Conservation (phyloP, 2,329 filamentous ascomycete genomes). For the Pezizomycotina sp. region DNA sequence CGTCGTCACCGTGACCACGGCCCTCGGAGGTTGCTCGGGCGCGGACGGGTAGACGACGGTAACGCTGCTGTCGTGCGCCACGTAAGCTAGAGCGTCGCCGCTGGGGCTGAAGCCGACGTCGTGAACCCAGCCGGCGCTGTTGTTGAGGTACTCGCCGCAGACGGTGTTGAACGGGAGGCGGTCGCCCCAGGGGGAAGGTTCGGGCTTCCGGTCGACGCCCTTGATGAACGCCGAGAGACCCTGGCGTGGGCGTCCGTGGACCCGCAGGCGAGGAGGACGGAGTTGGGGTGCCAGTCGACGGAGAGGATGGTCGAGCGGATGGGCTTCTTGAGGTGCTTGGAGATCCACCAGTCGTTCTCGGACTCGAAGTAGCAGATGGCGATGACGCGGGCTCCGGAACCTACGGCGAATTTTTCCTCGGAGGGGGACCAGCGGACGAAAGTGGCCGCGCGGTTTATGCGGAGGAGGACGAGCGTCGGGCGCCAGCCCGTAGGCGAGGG, state of each 20-base stretch:
- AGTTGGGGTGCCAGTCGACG: conserved; percentile 94
- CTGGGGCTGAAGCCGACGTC: conserved; percentile 82
- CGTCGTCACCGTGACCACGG: conserved; percentile 78
- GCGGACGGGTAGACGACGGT: conserved; percentile 89
- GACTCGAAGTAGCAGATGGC: conserved; percentile 97
- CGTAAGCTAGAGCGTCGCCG: conserved; percentile 84
- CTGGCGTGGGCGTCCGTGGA: conserved; percentile 94
- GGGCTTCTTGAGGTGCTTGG: conserved; percentile 97
- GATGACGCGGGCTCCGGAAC: conserved; percentile 86
- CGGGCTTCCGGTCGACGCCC: conserved; percentile 70
- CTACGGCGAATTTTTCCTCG: conserved; percentile 94
- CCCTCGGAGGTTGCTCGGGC: conserved; percentile 74
- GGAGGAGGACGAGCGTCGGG: conserved; percentile 86
- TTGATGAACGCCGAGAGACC: conserved; percentile 96
- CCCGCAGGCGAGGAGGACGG: conserved; percentile 79
- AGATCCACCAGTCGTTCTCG: conserved; percentile 99
- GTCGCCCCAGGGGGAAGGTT: conserved; percentile 84
- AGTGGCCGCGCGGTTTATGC: conserved; percentile 90
- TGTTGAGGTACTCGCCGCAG: conserved; percentile 90
- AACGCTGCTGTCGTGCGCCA: conserved; percentile 87
- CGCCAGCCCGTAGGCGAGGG: conserved; percentile 85
- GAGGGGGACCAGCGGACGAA: conserved; percentile 95
- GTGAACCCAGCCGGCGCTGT: conserved; percentile 93
- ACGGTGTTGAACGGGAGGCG: conserved; percentile 94
- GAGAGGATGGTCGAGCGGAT: conserved; percentile 94